phyloP scores from a whole-genome alignment of 805 yeast species.

The Sugiyamaella qingdaonensis region DNA sequence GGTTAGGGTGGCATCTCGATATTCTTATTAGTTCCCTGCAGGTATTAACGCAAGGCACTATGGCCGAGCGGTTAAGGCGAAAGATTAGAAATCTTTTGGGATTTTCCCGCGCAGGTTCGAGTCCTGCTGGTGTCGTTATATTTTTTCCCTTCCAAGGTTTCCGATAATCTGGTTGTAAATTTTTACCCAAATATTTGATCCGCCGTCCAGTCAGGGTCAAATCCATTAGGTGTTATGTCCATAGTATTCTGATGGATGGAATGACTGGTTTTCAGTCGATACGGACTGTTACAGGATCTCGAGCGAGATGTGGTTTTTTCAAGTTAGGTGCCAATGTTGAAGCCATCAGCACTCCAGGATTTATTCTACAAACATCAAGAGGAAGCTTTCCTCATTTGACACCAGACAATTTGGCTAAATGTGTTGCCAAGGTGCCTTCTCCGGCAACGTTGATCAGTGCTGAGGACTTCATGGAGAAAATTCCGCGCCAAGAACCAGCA shows the following conservation, averaged over 20 bases:
- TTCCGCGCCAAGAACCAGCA: constrained; percentile 16
- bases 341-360: constrained; percentile 29
- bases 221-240: no score
- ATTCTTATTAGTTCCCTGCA: no score
- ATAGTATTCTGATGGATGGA: not conserved
- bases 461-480: constrained; percentile 38
- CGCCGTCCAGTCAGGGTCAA: no score
- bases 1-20: no score
- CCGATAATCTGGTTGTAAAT: not conserved
- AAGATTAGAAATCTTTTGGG: constrained; percentile 39
- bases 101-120: constrained; percentile 39
- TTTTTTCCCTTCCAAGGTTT: constrained; percentile 13
- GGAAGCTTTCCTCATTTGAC: constrained; percentile 42
- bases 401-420: constrained; percentile 34
- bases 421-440: constrained; percentile 3
- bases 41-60: constrained; percentile 24
- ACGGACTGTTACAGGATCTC: constrained; percentile 16
- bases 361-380: constrained; percentile 35
- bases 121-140: constrained; percentile 37
- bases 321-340: constrained; percentile 11
- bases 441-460: constrained; percentile 30
- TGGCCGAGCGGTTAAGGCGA: constrained; percentile 41
- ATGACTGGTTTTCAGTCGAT: constrained; percentile 19
- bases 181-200: no score
- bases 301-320: constrained; percentile 27